These are phyloP conservation scores for Nicotiana tabacum DNA, from an alignment of 257 asterid genomes.

Conservation along the genomic window DNA sequence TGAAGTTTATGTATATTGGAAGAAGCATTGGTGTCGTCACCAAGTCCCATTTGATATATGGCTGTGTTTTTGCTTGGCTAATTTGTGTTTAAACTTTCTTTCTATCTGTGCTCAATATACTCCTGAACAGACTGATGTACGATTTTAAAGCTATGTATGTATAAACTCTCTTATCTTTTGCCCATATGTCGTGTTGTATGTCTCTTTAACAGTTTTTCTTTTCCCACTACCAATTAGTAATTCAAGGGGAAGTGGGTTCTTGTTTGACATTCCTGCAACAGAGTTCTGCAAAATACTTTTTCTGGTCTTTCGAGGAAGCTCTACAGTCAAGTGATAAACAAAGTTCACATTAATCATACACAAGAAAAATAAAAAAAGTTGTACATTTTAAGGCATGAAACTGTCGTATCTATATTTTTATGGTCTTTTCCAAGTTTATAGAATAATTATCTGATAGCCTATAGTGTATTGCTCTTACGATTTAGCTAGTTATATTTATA, in stretches of 20 bases:
- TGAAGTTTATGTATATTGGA: neutral
- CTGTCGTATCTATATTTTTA: neutral
- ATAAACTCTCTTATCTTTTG: neutral
- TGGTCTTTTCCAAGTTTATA: neutral
- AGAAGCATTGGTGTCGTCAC: slow-evolving; percentile 12
- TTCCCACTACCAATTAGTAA: neutral
- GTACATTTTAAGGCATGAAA: neutral
- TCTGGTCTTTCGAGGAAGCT: too few species aligned
- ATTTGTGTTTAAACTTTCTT: neutral
- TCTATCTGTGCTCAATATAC: neutral
- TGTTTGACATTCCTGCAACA: neutral
- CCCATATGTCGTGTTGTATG: neutral
- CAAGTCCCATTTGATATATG: slow-evolving; percentile 10
- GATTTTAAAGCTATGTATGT: neutral
- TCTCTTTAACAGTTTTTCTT: neutral
- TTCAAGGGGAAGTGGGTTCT: neutral
- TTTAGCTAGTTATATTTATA: too few species aligned
- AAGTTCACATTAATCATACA: too few species aligned
- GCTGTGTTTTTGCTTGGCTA: slow-evolving; percentile 4
- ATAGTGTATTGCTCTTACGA: too few species aligned
- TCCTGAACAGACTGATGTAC: neutral
- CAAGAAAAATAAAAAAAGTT: neutral
- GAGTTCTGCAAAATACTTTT: too few species aligned
- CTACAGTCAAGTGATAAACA: neutral
- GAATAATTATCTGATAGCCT: neutral